phyloP scores from a whole-genome alignment of 208 protist species.

The Crithidia thermophila region DNA sequence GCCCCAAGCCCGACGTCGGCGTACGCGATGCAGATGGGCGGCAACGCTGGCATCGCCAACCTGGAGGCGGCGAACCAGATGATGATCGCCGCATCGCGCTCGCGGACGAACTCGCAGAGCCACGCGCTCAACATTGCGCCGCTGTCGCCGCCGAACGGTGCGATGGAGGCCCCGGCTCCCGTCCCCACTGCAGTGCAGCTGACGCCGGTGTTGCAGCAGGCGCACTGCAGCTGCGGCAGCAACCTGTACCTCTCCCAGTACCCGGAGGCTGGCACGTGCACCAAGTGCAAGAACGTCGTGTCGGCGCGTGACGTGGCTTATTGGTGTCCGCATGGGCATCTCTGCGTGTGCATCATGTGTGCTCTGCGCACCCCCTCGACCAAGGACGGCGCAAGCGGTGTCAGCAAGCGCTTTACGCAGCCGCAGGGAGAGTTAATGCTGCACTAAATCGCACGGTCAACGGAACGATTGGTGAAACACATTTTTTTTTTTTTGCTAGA shows the following conservation, averaged over 20 bases:
- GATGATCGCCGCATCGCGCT: conserved; percentile 32
- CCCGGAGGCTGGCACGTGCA: conserved; percentile 23
- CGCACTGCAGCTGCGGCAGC: conserved; percentile 53
- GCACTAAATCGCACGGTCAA: no score
- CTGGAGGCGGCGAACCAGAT: conserved; percentile 40
- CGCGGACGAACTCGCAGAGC: conserved; percentile 11
- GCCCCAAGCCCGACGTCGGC: conserved; percentile 17
- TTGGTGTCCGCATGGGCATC: conserved; percentile 44
- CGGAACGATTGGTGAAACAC: background rate
- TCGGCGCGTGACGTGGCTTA: conserved; percentile 34
- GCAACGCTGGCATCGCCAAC: conserved; percentile 22
- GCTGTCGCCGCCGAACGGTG: background rate
- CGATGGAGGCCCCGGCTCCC: background rate
- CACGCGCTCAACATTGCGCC: conserved; percentile 15
- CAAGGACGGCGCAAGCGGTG: conserved; percentile 5
- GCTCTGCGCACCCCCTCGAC: conserved; percentile 21
- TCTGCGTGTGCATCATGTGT: conserved; percentile 37
- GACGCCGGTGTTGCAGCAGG: conserved; percentile 22
- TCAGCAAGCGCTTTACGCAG: conserved; percentile 3
- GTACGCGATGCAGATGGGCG: conserved; percentile 19
- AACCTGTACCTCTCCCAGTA: conserved; percentile 40
- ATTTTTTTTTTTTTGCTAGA: conserved; percentile 19
- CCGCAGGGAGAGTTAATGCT: conserved; percentile 11
- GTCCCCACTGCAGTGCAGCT: conserved; percentile 35
- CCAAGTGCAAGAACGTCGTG: conserved; percentile 33